Percentiles rank a stretch among this genome's conserved stretches.
Evolutionary conservation across 495 filamentous ascomycete species (phyloP).

Genomic region (Annulohypoxylon maeteangense): DNA sequence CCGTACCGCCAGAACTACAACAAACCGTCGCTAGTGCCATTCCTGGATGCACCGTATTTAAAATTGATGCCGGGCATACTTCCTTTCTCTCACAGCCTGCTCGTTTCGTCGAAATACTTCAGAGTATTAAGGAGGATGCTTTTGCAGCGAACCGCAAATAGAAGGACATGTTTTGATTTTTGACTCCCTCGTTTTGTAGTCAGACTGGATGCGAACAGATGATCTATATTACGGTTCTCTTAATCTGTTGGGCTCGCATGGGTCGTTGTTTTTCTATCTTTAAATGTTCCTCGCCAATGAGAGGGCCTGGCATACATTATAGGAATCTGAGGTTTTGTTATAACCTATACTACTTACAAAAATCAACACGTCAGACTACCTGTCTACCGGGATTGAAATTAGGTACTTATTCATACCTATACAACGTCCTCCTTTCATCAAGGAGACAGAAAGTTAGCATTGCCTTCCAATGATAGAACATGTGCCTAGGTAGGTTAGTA

Average conservation of each 20-base stretch:
- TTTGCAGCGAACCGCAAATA: not conserved
- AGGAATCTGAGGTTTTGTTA: too few species aligned
- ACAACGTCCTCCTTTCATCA: too few species aligned
- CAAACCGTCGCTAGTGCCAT: not conserved
- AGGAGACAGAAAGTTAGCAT: too few species aligned
- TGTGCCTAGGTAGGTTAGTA: too few species aligned
- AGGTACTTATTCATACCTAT: too few species aligned
- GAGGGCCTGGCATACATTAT: not conserved
- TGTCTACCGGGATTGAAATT: too few species aligned
- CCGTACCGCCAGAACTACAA: not conserved
- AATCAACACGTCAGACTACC: too few species aligned
- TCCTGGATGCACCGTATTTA: slow-evolving; percentile 3
- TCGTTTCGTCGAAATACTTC: slow-evolving; percentile 1
- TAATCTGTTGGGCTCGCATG: not conserved
- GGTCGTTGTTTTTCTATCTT: too few species aligned
- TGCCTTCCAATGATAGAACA: not conserved
- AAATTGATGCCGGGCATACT: slow-evolving; percentile 2
- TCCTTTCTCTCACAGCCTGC: not conserved
- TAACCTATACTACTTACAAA: too few species aligned
- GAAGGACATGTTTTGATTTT: not conserved
- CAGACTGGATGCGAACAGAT: not conserved
- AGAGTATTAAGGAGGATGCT: not conserved
- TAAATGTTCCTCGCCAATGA: too few species aligned
- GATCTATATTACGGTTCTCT: not conserved
- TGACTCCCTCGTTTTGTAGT: too few species aligned